These are phyloP conservation scores for Diaporthe citrichinensis DNA, from an alignment of 2,329 filamentous ascomycete genomes.

Conservation along the genomic window DNA sequence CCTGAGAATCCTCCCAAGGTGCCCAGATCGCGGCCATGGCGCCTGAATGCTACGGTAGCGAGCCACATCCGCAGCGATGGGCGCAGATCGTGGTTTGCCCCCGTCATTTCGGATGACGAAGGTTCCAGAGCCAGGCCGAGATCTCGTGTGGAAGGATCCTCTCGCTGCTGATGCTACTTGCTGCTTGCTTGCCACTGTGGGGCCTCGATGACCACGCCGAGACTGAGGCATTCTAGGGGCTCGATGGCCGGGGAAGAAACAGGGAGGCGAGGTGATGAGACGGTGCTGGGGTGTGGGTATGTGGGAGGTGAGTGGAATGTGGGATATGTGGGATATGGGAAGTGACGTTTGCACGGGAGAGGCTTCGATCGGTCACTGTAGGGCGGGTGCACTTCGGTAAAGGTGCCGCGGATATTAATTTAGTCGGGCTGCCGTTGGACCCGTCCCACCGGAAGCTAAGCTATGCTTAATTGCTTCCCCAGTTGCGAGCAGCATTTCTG, in stretches of 20 bases:
- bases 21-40: not conserved
- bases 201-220: slow-evolving; percentile 28
- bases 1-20: not conserved
- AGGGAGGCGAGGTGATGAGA: slow-evolving; percentile 25
- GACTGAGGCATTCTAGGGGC: slow-evolving; percentile 22
- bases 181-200: slow-evolving; percentile 24
- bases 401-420: slow-evolving; percentile 28
- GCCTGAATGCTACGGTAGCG: not conserved
- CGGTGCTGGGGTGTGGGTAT: not conserved
- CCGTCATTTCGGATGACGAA: slow-evolving; percentile 34
- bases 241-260: slow-evolving; percentile 20
- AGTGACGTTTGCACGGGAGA: not conserved
- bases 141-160: not conserved
- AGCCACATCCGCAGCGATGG: slow-evolving; percentile 12
- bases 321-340: not conserved
- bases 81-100: slow-evolving; percentile 15
- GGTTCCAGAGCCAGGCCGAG: slow-evolving; percentile 20
- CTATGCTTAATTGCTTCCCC: slow-evolving; percentile 14
- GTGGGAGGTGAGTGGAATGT: slow-evolving; percentile 1
- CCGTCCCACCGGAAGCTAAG: slow-evolving; percentile 2
- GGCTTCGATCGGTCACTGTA: not conserved
- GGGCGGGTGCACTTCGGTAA: slow-evolving; percentile 7
- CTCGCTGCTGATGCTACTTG: not conserved
- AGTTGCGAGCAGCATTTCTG: not conserved
- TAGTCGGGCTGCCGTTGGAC: not conserved